Conservation (phyloP, 257 asterid species). For the Prunella vulgaris region DNA sequence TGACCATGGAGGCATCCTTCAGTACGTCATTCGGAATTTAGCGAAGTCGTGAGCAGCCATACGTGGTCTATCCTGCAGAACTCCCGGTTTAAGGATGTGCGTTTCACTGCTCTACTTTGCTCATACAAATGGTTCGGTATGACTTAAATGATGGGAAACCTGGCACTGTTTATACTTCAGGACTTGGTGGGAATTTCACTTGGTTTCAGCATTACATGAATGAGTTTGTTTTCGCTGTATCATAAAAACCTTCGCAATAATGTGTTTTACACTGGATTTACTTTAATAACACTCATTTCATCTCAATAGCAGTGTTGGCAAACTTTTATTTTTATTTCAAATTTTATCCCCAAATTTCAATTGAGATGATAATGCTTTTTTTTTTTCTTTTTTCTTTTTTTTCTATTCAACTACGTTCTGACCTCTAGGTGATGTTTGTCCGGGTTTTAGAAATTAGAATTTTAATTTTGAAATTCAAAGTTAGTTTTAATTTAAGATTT, state of each 20-base stretch:
- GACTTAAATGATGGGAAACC: background rate
- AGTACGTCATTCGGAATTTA: constrained; percentile 57
- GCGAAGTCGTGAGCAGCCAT: constrained; percentile 34
- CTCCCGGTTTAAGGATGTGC: background rate
- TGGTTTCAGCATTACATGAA: background rate
- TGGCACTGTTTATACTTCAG: background rate
- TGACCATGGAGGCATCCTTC: constrained; percentile 82
- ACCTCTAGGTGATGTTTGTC: too few species aligned
- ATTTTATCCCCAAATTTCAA: background rate
- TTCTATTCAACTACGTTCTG: background rate
- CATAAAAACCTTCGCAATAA: background rate
- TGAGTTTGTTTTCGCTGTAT: constrained; percentile 3
- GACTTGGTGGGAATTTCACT: background rate
- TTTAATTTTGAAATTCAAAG: too few species aligned
- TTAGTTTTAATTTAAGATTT: too few species aligned
- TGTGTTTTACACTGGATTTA: background rate
- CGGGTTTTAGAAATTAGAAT: too few species aligned
- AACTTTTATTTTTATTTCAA: background rate
- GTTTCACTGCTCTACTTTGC: background rate
- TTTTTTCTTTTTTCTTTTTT: too few species aligned
- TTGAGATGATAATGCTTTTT: background rate
- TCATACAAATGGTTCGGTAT: constrained; percentile 3
- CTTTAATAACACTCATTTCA: background rate
- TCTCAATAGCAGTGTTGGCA: background rate
- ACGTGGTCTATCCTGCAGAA: background rate